Base-by-base conservation (phyloP, 1,284 basidiomycete species). In the Malassezia sympodialis region DNA sequence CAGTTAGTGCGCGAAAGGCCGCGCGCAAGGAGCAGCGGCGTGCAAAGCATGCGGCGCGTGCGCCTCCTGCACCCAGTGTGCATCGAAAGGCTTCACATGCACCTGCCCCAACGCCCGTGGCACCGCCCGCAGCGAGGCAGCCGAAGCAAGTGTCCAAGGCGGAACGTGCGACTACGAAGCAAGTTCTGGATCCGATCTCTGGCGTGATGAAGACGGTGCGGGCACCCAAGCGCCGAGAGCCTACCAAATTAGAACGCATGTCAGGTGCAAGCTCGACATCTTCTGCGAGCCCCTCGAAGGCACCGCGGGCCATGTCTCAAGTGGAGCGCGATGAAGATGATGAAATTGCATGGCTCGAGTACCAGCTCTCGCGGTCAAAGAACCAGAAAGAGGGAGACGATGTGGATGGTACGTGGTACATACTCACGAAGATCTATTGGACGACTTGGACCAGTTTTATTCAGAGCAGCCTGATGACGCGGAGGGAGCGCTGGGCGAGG, bases 301-400 rank as follows among this genome's bases (percentile, higher is more conserved):
- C 8, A n/a, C n/a, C 32, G 8, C 27, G 45, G 8, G 28, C 27
- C 8, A 7, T 39, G 7, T 31, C 27, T 1, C n/a, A 23, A 8
- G 44, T 58, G 23, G 72, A 73, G 45, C 60, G 63, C 30, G 63
- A 72, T 12, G 72, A 74, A 28, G 70, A 73, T 35, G 69, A 74
- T 41, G 72, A 74, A 55, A 74, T 74, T 30, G 55, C 60, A 2
- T 74, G 72, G 72, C 59, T 74, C 8, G 72, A 74, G 40, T 60
- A 65, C 24, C 63, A 68, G 26, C 53, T 74, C 4, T 48, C 50
- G 19, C 60, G 53, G n/a, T 45, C 56, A 11, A 28, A 46, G 12
- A 62, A 58, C 3, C 28, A 56, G 17, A 14, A 14, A 2, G 62
- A 65, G 7, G 46, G 53, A 10, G 68, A 68, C 42, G 66, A 68